phyloP scores from a whole-genome alignment of 805 yeast species.

The Suhomyces emberorum region DNA sequence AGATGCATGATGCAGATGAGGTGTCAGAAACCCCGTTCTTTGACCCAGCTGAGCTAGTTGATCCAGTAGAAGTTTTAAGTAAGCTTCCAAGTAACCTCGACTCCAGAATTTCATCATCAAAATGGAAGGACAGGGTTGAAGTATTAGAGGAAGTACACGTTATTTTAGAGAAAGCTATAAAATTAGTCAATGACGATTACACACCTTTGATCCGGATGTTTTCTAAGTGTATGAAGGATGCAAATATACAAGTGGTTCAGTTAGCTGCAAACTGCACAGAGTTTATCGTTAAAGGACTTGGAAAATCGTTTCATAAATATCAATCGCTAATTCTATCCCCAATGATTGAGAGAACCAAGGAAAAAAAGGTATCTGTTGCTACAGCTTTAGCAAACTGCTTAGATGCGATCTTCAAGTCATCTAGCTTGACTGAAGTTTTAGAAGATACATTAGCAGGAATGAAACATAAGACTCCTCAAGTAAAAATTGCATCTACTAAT shows the following conservation, averaged over 20 bases:
- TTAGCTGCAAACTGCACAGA: slow-evolving; percentile 67
- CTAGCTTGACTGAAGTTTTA: slow-evolving; percentile 52
- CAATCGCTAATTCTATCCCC: slow-evolving; percentile 52
- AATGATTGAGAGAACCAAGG: slow-evolving; percentile 79
- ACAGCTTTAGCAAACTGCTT: slow-evolving; percentile 68
- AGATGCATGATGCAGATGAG: slow-evolving; percentile 28
- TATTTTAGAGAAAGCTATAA: slow-evolving; percentile 51
- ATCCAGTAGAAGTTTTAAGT: slow-evolving; percentile 63
- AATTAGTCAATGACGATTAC: slow-evolving; percentile 62
- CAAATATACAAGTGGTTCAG: slow-evolving; percentile 82
- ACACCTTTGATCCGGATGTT: slow-evolving; percentile 56
- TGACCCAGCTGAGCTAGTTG: slow-evolving; percentile 71
- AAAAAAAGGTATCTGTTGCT: slow-evolving; percentile 75
- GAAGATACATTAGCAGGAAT: slow-evolving; percentile 58
- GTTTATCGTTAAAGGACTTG: slow-evolving; percentile 63
- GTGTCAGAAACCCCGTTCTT: slow-evolving; percentile 17
- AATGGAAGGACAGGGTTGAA: slow-evolving; percentile 93
- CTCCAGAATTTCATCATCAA: slow-evolving; percentile 52
- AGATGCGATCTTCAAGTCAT: slow-evolving; percentile 54
- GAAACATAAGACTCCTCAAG: slow-evolving; percentile 80
- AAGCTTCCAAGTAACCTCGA: slow-evolving; percentile 64
- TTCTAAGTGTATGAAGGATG: slow-evolving; percentile 79
- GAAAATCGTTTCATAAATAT: slow-evolving; percentile 53
- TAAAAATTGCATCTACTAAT: slow-evolving; percentile 66
- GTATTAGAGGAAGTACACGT: slow-evolving; percentile 62